phyloP scores from a whole-genome alignment of 768 basidiomycete genomes.

The Suillus cothurnatus region DNA sequence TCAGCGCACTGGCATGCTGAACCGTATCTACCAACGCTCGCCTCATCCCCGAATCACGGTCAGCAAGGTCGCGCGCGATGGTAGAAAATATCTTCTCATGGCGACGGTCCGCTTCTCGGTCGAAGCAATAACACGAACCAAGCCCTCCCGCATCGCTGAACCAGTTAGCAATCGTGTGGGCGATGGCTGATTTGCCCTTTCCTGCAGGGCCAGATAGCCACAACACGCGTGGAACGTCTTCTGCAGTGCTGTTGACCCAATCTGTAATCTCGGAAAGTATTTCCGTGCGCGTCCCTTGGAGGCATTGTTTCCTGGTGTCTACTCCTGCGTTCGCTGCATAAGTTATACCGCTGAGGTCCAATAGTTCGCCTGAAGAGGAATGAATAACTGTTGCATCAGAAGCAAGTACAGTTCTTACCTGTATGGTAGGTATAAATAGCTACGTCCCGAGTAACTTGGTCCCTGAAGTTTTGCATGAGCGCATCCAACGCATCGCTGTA shows the following conservation, averaged over 20 bases:
- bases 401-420: neutral
- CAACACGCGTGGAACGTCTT: neutral
- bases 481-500: neutral
- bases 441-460: neutral
- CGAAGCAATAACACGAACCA: conserved; percentile 7
- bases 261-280: conserved; percentile 26
- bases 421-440: neutral
- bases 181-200: neutral
- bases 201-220: neutral
- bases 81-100: conserved; percentile 17
- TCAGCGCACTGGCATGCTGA: neutral
- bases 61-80: conserved; percentile 3
- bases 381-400: neutral
- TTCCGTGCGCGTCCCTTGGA: conserved; percentile 21
- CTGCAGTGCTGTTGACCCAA: conserved; percentile 22
- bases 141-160: neutral
- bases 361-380: neutral
- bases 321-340: neutral
- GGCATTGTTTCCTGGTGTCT: conserved; percentile 13
- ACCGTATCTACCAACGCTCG: neutral
- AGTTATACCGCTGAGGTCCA: neutral
- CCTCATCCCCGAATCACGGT: neutral
- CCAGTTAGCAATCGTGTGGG: conserved; percentile 20
- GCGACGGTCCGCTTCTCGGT: conserved; percentile 6
- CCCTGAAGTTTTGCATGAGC: conserved; percentile 1